Conservation (phyloP, 1,284 basidiomycete genomes). For the Trametes polyzona region DNA sequence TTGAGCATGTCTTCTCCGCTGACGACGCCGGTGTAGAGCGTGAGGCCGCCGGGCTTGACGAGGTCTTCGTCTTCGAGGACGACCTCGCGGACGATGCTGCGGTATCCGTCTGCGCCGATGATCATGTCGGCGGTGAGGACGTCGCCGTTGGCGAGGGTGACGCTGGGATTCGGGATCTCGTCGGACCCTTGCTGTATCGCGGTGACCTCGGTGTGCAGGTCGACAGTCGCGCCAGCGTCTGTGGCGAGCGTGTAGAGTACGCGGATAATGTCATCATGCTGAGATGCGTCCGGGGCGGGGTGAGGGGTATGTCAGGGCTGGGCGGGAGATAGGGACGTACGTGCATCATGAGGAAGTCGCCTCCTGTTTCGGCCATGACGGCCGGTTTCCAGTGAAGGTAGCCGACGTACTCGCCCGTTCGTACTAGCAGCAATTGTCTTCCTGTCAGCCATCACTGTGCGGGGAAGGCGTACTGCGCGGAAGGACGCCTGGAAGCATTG, state of each 20-base stretch:
- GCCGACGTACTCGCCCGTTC: constrained; percentile 49
- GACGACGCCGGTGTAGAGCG: constrained; percentile 27
- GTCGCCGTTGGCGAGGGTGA: constrained; percentile 41
- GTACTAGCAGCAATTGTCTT: constrained; percentile 37
- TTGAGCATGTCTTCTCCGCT: constrained; percentile 27
- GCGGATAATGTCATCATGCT: constrained; percentile 52
- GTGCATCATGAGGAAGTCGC: constrained; percentile 49
- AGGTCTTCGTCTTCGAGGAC: constrained; percentile 29
- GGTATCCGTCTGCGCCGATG: constrained; percentile 46
- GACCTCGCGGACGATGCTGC: constrained; percentile 34
- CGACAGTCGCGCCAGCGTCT: constrained; percentile 45
- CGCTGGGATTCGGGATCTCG: constrained; percentile 33
- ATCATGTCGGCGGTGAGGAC: constrained; percentile 44
- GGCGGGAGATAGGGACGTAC: constrained; percentile 20
- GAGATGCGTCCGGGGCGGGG: neutral
- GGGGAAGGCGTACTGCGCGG: neutral
- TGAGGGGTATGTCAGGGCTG: neutral
- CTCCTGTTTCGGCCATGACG: constrained; percentile 57
- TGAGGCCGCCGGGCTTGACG: constrained; percentile 19
- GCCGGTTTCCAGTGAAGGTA: constrained; percentile 54
- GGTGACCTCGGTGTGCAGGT: constrained; percentile 43
- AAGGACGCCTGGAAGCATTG: neutral
- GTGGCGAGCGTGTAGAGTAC: constrained; percentile 47
- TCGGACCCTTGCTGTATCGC: constrained; percentile 31
- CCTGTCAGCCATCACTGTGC: neutral